Base-by-base conservation (phyloP, 306 rosid genomes). In the Sechiopsis laciniata region DNA sequence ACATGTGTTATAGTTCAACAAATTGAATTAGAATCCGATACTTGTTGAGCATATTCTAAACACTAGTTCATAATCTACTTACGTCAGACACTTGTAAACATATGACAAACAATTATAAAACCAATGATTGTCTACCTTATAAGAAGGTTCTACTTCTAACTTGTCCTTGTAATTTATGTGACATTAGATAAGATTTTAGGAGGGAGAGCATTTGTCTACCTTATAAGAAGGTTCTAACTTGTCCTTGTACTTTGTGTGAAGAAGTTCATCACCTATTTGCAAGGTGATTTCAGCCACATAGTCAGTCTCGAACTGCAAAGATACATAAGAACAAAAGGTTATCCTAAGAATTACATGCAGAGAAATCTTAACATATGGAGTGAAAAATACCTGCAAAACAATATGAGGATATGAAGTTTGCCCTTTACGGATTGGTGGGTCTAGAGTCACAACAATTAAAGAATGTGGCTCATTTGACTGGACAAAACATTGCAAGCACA, bases 381-480 rank as follows among this genome's bases (percentile, higher is more conserved):
- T 55, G 73, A 79, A 76, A 15, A 22, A 19, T 86, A 91, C 99
- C 99, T 95, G 99, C 91, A 95, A 86, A 57, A 95, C 99, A 77
- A 95, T 91, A 81, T 95, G 99, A 12, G 97, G 99, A 75, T 95
- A 95, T 83, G 89, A 82, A 74, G 99, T 95, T 81, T 95, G 97
- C 37, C 97, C 99, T 78, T 95, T 95, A 73, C 99, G 99, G 80
- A 95, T 95, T 46, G 99, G 99, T 2, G 99, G 99, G 66, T 95
- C 97, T 77, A 95, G 96, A 82, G 92, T 88, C 78, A 95, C 87
- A 72, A 95, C 74, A 37, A 95, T 97, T 13, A 91, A 91, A 59
- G 97, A 89, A 80, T 89, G 96, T 42, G 99, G 99, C 86, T 91
- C 97, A 85, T 93, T 91, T 73, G 97, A 95, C 99, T 95, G 83